Evolutionary conservation across 805 yeast genomes (phyloP).

Genomic region (Candida saitoana): DNA sequence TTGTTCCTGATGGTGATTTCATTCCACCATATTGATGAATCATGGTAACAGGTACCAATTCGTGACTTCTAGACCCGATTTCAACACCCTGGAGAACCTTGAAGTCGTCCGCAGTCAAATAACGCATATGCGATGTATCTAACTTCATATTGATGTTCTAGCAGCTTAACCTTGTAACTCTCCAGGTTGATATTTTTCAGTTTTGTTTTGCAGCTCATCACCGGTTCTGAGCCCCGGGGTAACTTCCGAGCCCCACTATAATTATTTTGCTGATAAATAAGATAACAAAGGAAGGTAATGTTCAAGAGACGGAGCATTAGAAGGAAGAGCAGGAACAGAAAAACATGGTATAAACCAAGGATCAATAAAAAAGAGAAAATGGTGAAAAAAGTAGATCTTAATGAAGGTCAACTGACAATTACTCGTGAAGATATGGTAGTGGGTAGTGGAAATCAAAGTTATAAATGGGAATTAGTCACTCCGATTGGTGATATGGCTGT

Average conservation of each 20-base stretch:
- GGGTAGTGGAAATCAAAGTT: background rate
- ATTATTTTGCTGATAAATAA: background rate
- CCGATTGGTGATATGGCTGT: background rate
- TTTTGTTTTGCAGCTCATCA: background rate
- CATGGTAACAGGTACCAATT: slow-evolving; percentile 84
- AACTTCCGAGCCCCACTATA: too few relatives aligned
- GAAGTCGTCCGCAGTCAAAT: slow-evolving; percentile 86
- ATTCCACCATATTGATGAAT: slow-evolving; percentile 78
- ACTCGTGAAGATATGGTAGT: background rate
- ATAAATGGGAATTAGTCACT: background rate
- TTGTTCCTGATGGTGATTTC: slow-evolving; percentile 70
- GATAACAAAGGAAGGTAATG: background rate
- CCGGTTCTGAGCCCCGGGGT: background rate
- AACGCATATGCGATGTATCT: slow-evolving; percentile 91
- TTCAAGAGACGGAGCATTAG: background rate
- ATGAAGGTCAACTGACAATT: background rate
- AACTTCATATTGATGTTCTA: slow-evolving; percentile 61
- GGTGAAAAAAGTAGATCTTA: background rate
- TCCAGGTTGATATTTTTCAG: background rate
- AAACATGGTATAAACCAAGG: background rate
- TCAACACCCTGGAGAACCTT: slow-evolving; percentile 86
- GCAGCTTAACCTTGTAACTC: background rate
- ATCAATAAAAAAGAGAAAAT: background rate
- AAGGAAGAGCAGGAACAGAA: background rate
- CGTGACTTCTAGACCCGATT: slow-evolving; percentile 87